phyloP scores from a whole-genome alignment of 306 rosid genomes.

The Fagus sylvatica region DNA sequence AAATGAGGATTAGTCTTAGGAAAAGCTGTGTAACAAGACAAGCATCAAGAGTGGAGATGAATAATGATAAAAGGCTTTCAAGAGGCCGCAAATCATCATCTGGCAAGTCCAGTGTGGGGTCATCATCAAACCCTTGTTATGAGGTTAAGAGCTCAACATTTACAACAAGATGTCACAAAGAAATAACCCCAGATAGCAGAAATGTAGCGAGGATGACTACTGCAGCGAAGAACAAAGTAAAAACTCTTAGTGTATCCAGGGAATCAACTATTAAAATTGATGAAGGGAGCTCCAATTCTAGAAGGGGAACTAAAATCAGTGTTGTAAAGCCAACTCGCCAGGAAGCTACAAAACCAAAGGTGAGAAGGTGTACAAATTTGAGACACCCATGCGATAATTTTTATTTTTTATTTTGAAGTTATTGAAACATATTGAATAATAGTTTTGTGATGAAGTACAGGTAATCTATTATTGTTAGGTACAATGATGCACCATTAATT shows the following conservation, averaged over 20 bases:
- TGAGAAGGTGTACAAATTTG: slow-evolving; percentile 31
- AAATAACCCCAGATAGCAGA: slow-evolving; percentile 35
- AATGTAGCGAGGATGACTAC: slow-evolving; percentile 33
- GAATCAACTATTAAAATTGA: slow-evolving; percentile 27
- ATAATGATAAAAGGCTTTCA: slow-evolving; percentile 37
- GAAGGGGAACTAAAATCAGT: slow-evolving; percentile 24
- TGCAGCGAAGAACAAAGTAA: slow-evolving; percentile 37
- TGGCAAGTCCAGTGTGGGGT: slow-evolving; percentile 70
- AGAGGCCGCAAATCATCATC: slow-evolving; percentile 60
- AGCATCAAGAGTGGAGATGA: slow-evolving; percentile 45
- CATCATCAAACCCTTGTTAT: slow-evolving; percentile 57
- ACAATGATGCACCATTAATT: neutral
- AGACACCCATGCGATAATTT: slow-evolving; percentile 1
- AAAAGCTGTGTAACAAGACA: slow-evolving; percentile 46
- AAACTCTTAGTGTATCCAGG: slow-evolving; percentile 29
- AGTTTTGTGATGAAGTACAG: neutral
- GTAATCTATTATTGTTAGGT: neutral
- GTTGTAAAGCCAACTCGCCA: slow-evolving; percentile 30
- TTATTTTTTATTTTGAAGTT: neutral
- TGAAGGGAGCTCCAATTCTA: slow-evolving; percentile 31
- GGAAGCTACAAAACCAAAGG: slow-evolving; percentile 59
- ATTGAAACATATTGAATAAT: neutral
- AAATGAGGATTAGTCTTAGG: slow-evolving; percentile 43
- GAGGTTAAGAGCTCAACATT: slow-evolving; percentile 35
- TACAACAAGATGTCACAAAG: slow-evolving; percentile 31